Evolutionary conservation across 1,139 yeast genomes (phyloP).

Genomic region (Ogataea hybrid): DNA sequence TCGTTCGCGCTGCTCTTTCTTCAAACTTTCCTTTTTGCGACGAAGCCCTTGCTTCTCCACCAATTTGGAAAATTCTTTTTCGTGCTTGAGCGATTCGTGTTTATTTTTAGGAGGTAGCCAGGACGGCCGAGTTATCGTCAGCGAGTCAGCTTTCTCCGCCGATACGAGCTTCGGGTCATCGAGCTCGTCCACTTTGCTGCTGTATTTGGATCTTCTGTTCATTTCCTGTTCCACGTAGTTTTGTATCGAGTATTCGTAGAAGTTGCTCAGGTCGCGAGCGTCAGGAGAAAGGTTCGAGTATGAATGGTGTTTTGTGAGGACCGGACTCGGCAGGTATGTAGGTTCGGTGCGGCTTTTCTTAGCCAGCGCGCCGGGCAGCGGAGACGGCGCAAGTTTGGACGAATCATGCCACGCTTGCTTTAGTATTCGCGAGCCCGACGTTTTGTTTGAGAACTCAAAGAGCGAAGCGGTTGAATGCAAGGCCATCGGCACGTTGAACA

Average conservation of each 20-base stretch:
- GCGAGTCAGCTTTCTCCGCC: slow-evolving; percentile 38
- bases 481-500: slow-evolving; percentile 49
- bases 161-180: slow-evolving; percentile 50
- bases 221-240: slow-evolving; percentile 37
- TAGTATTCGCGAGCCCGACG: slow-evolving; percentile 24
- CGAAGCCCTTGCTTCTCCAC: slow-evolving; percentile 38
- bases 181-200: slow-evolving; percentile 34
- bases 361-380: slow-evolving; percentile 28
- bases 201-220: slow-evolving; percentile 34
- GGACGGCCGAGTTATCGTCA: slow-evolving; percentile 46
- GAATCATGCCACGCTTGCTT: slow-evolving; percentile 28
- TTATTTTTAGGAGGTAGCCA: slow-evolving; percentile 50
- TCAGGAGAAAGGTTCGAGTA: slow-evolving; percentile 38
- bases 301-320: slow-evolving; percentile 34
- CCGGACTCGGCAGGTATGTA: slow-evolving; percentile 36
- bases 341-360: slow-evolving; percentile 26
- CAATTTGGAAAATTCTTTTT: slow-evolving; percentile 40
- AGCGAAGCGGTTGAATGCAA: slow-evolving; percentile 37
- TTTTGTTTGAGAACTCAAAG: slow-evolving; percentile 23
- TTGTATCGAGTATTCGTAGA: slow-evolving; percentile 40
- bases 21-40: slow-evolving; percentile 28
- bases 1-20: slow-evolving; percentile 32
- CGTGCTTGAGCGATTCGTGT: slow-evolving; percentile 41
- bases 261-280: slow-evolving; percentile 39
- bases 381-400: slow-evolving; percentile 27